Evolutionary conservation across 345 rosid species (phyloP), one percentile per base, ranked within the genome.

Genomic region (Dipteronia dyeriana): DNA sequence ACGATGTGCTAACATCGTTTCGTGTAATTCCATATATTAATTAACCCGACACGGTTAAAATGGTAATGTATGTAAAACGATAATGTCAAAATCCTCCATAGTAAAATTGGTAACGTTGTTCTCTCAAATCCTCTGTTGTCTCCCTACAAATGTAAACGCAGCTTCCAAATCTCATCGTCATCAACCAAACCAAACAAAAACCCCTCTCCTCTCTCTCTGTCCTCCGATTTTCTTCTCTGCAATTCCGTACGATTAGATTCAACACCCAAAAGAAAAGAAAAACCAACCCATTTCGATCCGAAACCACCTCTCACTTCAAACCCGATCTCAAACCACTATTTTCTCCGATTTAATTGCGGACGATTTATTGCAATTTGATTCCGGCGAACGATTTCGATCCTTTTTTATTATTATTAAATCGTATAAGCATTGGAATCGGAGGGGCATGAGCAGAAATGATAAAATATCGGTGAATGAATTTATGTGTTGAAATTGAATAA

Each of bases 131-230:
- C 43, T 66, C 69, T 70, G 63, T 59, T 59, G 56, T 64, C 54
- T 20, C 34, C 68, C 11, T 31, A 59, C 74, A 71, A 80, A 71
- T 70, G 34, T 79, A 73, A 76, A 65, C 76, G 83, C 76, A 79
- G 73, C 73, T 59, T 53, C 79, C 85, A 75, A 79, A 81, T 81
- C 87, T 84, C 87, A 78, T 81, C 84, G 64, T 79, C 84, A 76
- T 76, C 80, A 78, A 34, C 77, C 39, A 41, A 60, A 23, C 66
- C 17, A 41, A 45, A 23, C 20, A 60, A 73, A 41, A 60, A 14
- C 54, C 54, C 47, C 39, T 47, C 54, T 34, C 56, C 9, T 0
- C 0, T 45, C 23, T 23, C 7, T 71, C 53, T 29, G 22, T 29
- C 26, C 77, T 43, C 59, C 67, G 73, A 54, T 71, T 76, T 67